Conservation (phyloP, 2,329 filamentous ascomycete genomes). For the Sarocladiaceae sp. region DNA sequence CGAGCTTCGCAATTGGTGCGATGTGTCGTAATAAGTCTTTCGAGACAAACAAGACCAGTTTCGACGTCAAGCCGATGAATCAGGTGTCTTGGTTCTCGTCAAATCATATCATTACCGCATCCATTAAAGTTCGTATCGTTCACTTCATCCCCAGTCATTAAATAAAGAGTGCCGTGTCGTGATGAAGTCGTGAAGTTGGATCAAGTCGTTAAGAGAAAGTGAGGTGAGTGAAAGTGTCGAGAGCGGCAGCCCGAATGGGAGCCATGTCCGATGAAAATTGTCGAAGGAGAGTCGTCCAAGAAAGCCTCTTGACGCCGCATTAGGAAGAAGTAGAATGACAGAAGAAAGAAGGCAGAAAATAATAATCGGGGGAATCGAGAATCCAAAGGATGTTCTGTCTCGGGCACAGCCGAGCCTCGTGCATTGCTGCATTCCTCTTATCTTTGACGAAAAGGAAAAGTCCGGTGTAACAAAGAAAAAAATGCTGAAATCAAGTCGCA, state of each 20-base stretch:
- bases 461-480: constrained; percentile 21
- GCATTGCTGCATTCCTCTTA: constrained; percentile 65
- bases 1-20: background rate
- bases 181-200: constrained; percentile 38
- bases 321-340: constrained; percentile 15
- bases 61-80: constrained; percentile 28
- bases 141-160: constrained; percentile 31
- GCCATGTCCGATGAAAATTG: constrained; percentile 12
- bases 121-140: constrained; percentile 27
- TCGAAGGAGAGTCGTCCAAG: constrained; percentile 11
- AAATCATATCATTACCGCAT: constrained; percentile 25
- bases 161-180: constrained; percentile 40
- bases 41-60: constrained; percentile 21
- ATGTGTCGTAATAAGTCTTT: background rate
- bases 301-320: constrained; percentile 24
- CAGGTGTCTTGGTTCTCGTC: constrained; percentile 20
- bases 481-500: constrained; percentile 27
- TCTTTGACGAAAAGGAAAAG: constrained; percentile 34
- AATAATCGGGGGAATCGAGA: constrained; percentile 30
- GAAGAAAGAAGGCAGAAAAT: constrained; percentile 11
- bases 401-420: constrained; percentile 45
- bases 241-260: constrained; percentile 15
- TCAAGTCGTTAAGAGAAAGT: constrained; percentile 29
- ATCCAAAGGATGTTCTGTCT: constrained; percentile 42
- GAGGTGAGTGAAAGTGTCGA: constrained; percentile 32